These are phyloP conservation scores for Themeda triandra DNA, from an alignment of 176 grass and related monocot genomes.

Conservation along the genomic window DNA sequence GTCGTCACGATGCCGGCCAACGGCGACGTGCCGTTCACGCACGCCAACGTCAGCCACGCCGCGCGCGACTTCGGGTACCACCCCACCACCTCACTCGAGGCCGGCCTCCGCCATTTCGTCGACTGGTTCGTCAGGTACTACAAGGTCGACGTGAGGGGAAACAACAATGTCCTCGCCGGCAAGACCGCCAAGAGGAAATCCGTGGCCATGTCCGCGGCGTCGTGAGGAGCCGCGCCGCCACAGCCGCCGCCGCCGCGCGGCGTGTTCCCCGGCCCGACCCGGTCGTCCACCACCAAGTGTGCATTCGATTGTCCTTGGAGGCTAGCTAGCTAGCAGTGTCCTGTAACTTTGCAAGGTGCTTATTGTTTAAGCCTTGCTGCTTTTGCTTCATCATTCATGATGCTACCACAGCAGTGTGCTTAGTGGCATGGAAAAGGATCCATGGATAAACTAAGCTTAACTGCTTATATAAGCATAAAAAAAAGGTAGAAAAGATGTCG, in stretches of 20 bases:
- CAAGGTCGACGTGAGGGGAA: slow-evolving; percentile 29
- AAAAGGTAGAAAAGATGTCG: slow-evolving; percentile 22
- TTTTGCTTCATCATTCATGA: slow-evolving; percentile 39
- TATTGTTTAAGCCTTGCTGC: slow-evolving; percentile 47
- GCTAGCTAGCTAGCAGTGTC: slow-evolving; percentile 15
- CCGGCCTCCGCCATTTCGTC: slow-evolving; percentile 68
- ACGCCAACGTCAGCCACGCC: slow-evolving; percentile 91
- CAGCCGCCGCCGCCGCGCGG: background rate
- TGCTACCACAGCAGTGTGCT: slow-evolving; percentile 34
- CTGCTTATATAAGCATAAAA: background rate
- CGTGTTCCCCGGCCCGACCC: background rate
- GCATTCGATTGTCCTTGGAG: slow-evolving; percentile 35
- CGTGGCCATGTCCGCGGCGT: slow-evolving; percentile 40
- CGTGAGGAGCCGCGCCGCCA: slow-evolving; percentile 16
- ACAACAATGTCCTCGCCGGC: background rate
- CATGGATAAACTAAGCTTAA: slow-evolving; percentile 29
- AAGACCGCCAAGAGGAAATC: slow-evolving; percentile 47
- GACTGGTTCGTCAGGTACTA: slow-evolving; percentile 88
- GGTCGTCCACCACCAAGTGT: slow-evolving; percentile 29
- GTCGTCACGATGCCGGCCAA: slow-evolving; percentile 80
- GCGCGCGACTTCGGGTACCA: slow-evolving; percentile 66
- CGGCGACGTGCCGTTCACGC: slow-evolving; percentile 93
- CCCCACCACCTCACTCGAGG: slow-evolving; percentile 67
- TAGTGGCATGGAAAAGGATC: slow-evolving; percentile 42
- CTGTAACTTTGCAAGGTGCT: slow-evolving; percentile 40